A percentile compares a stretch with the other conserved stretches of the same genome.
phyloP scores from a whole-genome alignment of 2,329 filamentous ascomycete genomes.

The Zalaria sp. region DNA sequence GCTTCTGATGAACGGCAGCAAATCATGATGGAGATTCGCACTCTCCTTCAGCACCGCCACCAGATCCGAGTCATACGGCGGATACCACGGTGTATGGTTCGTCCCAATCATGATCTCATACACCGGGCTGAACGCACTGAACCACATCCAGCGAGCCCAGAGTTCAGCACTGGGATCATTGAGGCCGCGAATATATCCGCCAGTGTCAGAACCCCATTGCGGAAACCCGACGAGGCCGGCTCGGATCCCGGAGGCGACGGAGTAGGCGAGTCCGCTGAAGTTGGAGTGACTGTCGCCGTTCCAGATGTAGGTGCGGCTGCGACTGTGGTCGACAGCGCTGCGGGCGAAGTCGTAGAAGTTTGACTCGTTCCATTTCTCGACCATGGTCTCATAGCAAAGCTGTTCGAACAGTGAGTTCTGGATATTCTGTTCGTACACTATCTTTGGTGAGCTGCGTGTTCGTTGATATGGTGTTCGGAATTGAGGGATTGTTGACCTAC shows the following conservation, averaged over 20 bases:
- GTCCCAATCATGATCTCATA: constrained; percentile 23
- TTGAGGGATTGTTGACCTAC: background rate
- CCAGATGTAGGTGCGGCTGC: constrained; percentile 19
- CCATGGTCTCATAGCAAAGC: constrained; percentile 20
- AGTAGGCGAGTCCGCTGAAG: constrained; percentile 17
- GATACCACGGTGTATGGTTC: constrained; percentile 17
- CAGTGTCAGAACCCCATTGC: constrained; percentile 21
- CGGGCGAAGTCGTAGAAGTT: constrained; percentile 22
- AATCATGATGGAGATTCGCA: constrained; percentile 16
- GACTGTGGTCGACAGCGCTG: constrained; percentile 18
- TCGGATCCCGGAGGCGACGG: constrained; percentile 18
- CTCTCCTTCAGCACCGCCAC: constrained; percentile 18
- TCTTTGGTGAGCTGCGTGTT: background rate
- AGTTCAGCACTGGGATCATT: constrained; percentile 16
- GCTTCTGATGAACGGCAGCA: constrained; percentile 20
- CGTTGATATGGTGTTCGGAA: background rate
- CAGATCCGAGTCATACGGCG: constrained; percentile 15
- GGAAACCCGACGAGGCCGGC: constrained; percentile 19
- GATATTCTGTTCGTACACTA: constrained; percentile 20
- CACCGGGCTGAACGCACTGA: constrained; percentile 21
- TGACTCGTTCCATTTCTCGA: constrained; percentile 13
- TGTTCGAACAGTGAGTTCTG: constrained; percentile 19
- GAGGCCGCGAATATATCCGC: constrained; percentile 17
- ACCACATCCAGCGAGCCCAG: constrained; percentile 18
- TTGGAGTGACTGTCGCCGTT: constrained; percentile 21